These are phyloP conservation scores for Pseudogymnoascus sp. DNA, from an alignment of 2,329 filamentous ascomycete species.

Conservation along the genomic window DNA sequence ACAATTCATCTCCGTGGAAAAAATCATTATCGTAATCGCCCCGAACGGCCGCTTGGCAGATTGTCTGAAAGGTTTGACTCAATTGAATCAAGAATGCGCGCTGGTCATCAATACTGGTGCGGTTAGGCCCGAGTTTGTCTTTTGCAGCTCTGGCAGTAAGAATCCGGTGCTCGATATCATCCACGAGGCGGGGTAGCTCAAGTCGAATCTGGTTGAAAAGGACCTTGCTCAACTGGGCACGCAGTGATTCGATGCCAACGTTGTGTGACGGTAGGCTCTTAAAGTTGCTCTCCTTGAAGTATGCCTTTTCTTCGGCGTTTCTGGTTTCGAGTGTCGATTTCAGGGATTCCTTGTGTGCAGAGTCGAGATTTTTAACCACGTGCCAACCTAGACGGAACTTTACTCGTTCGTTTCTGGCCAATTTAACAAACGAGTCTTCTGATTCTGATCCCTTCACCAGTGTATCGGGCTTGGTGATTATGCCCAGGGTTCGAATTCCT, in stretches of 20 bases:
- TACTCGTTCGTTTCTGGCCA: slow-evolving; percentile 38
- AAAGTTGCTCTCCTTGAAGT: slow-evolving; percentile 24
- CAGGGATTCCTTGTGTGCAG: slow-evolving; percentile 11
- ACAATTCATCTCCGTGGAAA: slow-evolving; percentile 8
- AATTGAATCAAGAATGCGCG: slow-evolving; percentile 7
- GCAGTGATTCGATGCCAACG: slow-evolving; percentile 36
- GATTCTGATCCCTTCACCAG: slow-evolving; percentile 27
- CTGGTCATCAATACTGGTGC: background rate
- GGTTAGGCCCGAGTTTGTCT: slow-evolving; percentile 11
- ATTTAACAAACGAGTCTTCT: slow-evolving; percentile 31
- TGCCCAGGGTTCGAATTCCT: slow-evolving; percentile 33
- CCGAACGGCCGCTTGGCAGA: slow-evolving; percentile 15
- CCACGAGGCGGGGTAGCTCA: slow-evolving; percentile 14
- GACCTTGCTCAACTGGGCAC: slow-evolving; percentile 35
- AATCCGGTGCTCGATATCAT: slow-evolving; percentile 13
- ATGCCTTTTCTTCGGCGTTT: slow-evolving; percentile 18
- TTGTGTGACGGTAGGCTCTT: slow-evolving; percentile 17
- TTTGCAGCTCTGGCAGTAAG: background rate
- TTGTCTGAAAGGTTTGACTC: slow-evolving; percentile 13
- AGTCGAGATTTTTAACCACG: slow-evolving; percentile 38
- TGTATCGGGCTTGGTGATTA: slow-evolving; percentile 53
- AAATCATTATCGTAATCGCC: slow-evolving; percentile 17
- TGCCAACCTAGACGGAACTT: slow-evolving; percentile 44
- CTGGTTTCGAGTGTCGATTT: slow-evolving; percentile 10
- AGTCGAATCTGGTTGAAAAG: slow-evolving; percentile 15